Base-by-base conservation (phyloP, 2,329 filamentous ascomycete genomes). In the Botrytis medusae region DNA sequence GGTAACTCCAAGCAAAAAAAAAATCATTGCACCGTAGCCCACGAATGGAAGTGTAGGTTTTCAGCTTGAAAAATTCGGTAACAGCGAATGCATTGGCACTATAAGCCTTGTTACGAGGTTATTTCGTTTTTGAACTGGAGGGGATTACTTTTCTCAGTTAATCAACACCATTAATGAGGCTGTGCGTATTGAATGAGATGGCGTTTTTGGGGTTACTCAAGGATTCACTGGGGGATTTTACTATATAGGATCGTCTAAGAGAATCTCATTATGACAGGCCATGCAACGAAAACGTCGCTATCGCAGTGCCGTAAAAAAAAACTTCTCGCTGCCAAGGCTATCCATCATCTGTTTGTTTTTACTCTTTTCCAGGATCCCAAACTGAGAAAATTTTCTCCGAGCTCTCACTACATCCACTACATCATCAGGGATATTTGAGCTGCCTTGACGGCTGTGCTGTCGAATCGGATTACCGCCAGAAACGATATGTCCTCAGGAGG, bases 401-500 rank as follows among this genome's bases (percentile, higher is more conserved):
- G 20, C 34, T 57, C 18, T n/a, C 37, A 68, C 16, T 20, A 57
- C 16, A 57, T 40, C 18, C 37, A 68, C 25, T 12, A 57, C 16
- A 57, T 40, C 18, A 68, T 54, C 46, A 68, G 64, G 64, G 64
- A n/a, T 68, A 29, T 16, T 62, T 40, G 20, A 25, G 51, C 5
- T 57, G 34, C 34, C 65, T 57, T 25, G 12, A 32, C 16, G 9
- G 18, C 7, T 32, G 14, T 25, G 42, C 20, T 6, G 60, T 20
- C 68, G 57, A 61, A 72, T 68, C 51, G 51, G 62, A 61, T n/a
- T 34, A 16, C 29, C 29, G 29, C 37, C 48, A 68, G n/a, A n/a
- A 22, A 34, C 62, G 67, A 46, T 16, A 72, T 72, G 71, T 72
- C 71, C 7, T 72, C 71, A 20, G 71, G 71, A 69, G 71, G 71